These are phyloP conservation scores for Tilletia horrida DNA, from an alignment of 1,284 basidiomycete genomes.

Conservation along the genomic window DNA sequence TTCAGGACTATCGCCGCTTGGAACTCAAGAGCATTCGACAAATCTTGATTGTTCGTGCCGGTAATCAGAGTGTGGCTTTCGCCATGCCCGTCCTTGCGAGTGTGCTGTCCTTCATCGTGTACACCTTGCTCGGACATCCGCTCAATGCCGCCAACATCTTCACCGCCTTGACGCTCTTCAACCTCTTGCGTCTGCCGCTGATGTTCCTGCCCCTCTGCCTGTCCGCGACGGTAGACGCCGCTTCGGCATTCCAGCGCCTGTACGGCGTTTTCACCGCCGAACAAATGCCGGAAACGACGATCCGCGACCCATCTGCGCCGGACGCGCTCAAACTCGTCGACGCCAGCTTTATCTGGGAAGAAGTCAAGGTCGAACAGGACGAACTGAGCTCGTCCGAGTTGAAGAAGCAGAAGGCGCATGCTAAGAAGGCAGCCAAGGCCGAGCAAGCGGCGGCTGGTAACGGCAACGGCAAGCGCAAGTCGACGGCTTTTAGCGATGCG, in stretches of 20 bases:
- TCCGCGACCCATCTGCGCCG: constrained; percentile 45
- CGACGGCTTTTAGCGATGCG: not conserved
- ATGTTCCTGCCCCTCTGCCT: constrained; percentile 62
- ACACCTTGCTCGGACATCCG: constrained; percentile 67
- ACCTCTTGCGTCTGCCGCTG: constrained; percentile 68
- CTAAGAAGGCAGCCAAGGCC: constrained; percentile 14
- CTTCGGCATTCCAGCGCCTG: constrained; percentile 46
- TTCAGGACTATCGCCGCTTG: constrained; percentile 68
- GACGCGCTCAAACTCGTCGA: constrained; percentile 58
- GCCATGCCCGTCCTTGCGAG: constrained; percentile 75
- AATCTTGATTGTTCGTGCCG: constrained; percentile 70
- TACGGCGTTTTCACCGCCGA: constrained; percentile 64
- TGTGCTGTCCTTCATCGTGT: constrained; percentile 80
- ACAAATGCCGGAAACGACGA: constrained; percentile 57
- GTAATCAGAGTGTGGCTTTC: constrained; percentile 66
- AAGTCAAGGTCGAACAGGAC: constrained; percentile 24
- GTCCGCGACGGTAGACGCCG: constrained; percentile 49
- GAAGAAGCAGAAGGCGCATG: constrained; percentile 2
- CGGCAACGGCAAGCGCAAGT: not conserved
- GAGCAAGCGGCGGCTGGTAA: not conserved
- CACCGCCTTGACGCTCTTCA: constrained; percentile 52
- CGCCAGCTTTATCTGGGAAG: constrained; percentile 68
- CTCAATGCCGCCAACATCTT: constrained; percentile 63
- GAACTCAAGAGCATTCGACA: constrained; percentile 77
- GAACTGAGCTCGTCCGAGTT: not conserved